phyloP scores from a whole-genome alignment of 1,139 yeast genomes.

The Geotrichum phurueaensis region DNA sequence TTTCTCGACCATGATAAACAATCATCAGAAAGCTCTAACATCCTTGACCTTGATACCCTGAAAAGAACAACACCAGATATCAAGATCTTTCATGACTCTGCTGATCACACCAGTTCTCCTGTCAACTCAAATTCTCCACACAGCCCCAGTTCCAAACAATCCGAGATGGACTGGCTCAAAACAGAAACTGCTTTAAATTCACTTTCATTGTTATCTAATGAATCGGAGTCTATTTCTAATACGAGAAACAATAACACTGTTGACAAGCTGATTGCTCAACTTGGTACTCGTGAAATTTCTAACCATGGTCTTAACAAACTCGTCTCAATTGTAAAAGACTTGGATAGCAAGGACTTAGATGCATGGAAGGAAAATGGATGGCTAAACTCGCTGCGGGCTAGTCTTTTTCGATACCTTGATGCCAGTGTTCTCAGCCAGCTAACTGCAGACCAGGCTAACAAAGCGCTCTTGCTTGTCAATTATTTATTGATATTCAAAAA shows the following conservation, averaged over 20 bases:
- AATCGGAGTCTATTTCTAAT: neutral
- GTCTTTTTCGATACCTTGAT: constrained; percentile 4
- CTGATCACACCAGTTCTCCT: neutral
- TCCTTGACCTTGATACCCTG: neutral
- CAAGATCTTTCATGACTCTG: constrained; percentile 9
- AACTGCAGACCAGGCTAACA: constrained; percentile 7
- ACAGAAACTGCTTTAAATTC: constrained; percentile 10
- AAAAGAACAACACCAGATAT: neutral
- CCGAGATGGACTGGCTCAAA: constrained; percentile 9
- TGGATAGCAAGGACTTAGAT: neutral
- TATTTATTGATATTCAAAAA: neutral
- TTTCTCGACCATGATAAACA: neutral
- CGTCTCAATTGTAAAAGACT: constrained; percentile 3
- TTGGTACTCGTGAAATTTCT: neutral
- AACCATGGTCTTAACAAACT: constrained; percentile 9
- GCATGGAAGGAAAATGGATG: constrained; percentile 12
- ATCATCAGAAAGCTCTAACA: neutral
- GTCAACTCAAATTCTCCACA: neutral
- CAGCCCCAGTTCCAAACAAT: neutral
- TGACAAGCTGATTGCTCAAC: neutral
- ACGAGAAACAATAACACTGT: neutral
- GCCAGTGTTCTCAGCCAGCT: neutral
- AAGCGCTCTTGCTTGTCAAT: constrained; percentile 8
- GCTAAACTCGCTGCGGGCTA: neutral
- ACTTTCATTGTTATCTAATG: neutral